Percentiles rank a stretch among this genome's conserved stretches.
Evolutionary conservation across 2,329 filamentous ascomycete species (phyloP).

Genomic region (Cladobotryum protrusum): DNA sequence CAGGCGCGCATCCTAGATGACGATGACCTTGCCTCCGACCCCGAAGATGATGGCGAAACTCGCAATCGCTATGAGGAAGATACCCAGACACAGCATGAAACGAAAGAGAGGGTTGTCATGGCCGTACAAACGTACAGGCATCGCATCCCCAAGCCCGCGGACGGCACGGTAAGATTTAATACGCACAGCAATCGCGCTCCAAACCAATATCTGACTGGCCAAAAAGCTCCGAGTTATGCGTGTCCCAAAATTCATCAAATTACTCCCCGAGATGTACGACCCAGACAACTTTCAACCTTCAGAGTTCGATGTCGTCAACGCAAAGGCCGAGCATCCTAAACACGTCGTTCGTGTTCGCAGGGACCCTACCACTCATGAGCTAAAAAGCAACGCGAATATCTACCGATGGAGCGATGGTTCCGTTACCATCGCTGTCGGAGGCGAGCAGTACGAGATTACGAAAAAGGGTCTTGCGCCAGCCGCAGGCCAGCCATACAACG

Average conservation of each 20-base stretch:
- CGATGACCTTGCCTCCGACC: constrained; percentile 48
- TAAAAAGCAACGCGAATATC: constrained; percentile 70
- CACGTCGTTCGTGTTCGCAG: constrained; percentile 64
- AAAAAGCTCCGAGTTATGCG: constrained; percentile 62
- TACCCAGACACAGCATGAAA: constrained; percentile 39
- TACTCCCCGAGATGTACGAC: constrained; percentile 63
- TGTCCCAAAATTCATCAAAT: constrained; percentile 65
- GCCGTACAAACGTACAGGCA: constrained; percentile 63
- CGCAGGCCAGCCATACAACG: constrained; percentile 53
- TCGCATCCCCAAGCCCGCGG: constrained; percentile 61
- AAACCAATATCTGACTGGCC: background rate
- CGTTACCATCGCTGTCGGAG: constrained; percentile 67
- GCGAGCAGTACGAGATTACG: constrained; percentile 68
- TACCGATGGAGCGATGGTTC: constrained; percentile 77
- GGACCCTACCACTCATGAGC: constrained; percentile 56
- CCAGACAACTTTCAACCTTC: constrained; percentile 59
- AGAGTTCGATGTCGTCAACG: constrained; percentile 48
- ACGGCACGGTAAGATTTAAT: constrained; percentile 57
- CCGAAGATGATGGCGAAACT: constrained; percentile 37
- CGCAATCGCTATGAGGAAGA: constrained; percentile 40
- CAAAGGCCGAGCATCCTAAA: constrained; percentile 49
- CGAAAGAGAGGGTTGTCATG: constrained; percentile 52
- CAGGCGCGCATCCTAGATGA: constrained; percentile 60
- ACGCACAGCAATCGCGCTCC: background rate
- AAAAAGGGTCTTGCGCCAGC: constrained; percentile 63